Percentiles rank a stretch among this genome's conserved stretches.
phyloP scores from a whole-genome alignment of 257 asterid genomes.

The Solanum commersonii region DNA sequence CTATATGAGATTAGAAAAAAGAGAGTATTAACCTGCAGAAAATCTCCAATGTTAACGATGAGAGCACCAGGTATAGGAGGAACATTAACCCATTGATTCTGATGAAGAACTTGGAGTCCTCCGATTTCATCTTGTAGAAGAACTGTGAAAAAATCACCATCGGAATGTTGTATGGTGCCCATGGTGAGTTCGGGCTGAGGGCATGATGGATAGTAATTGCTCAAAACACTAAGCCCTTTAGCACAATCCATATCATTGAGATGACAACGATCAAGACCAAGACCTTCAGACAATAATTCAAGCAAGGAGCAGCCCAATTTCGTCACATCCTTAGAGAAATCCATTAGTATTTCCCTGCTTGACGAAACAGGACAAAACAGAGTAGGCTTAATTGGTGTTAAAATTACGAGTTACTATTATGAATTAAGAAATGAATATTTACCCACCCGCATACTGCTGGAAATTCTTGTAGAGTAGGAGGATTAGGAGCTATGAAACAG shows the following conservation, averaged over 20 bases:
- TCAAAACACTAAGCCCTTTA: background rate
- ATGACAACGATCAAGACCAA: conserved; percentile 29
- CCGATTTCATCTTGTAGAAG: background rate
- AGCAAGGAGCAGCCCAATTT: background rate
- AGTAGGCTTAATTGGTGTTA: background rate
- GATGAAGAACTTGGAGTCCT: background rate
- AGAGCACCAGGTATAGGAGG: conserved; percentile 38
- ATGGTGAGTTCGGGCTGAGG: conserved; percentile 33
- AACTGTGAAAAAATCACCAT: background rate
- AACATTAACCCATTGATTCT: background rate
- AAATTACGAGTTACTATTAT: no score
- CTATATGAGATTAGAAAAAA: no score
- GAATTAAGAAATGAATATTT: background rate
- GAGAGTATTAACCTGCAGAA: conserved; percentile 35
- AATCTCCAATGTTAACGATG: conserved; percentile 47
- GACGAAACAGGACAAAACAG: background rate
- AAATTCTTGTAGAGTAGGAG: conserved; percentile 36
- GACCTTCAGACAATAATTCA: conserved; percentile 45
- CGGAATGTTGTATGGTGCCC: conserved; percentile 1
- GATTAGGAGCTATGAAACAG: conserved; percentile 21
- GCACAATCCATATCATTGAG: conserved; percentile 14
- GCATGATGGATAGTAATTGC: conserved; percentile 29
- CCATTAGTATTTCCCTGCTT: conserved; percentile 18
- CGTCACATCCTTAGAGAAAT: conserved; percentile 10
- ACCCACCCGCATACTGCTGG: conserved; percentile 39